These are phyloP conservation scores for Naganishia antarctica DNA, from an alignment of 768 basidiomycete genomes.

Conservation along the genomic window DNA sequence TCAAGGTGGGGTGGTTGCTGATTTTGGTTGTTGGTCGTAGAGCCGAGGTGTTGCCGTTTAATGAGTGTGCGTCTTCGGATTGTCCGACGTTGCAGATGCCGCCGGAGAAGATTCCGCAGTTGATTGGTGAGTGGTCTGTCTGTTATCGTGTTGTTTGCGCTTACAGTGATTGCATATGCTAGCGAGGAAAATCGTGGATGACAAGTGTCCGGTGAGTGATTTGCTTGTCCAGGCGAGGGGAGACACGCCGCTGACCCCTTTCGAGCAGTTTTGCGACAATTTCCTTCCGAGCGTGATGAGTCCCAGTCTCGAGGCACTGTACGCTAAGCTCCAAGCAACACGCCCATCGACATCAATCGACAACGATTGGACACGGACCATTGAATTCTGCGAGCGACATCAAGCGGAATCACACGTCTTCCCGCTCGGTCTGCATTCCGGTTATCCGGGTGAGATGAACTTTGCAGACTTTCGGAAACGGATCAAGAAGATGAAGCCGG, in stretches of 20 bases:
- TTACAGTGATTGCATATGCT: too few relatives aligned
- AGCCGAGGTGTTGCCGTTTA: neutral
- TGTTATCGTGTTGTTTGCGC: too few relatives aligned
- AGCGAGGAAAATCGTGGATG: constrained; percentile 14
- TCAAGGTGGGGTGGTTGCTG: neutral
- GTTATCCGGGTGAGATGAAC: constrained; percentile 34
- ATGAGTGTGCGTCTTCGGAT: neutral
- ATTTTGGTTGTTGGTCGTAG: neutral
- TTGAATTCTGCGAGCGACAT: constrained; percentile 40
- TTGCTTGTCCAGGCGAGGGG: neutral
- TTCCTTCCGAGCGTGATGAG: neutral
- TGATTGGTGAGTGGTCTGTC: constrained; percentile 12
- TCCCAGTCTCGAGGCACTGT: neutral
- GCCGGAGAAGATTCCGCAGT: constrained; percentile 7
- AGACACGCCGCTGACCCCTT: neutral
- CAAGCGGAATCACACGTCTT: constrained; percentile 35
- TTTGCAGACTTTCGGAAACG: constrained; percentile 1
- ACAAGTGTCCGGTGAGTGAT: constrained; percentile 12
- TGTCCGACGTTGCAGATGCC: constrained; percentile 16
- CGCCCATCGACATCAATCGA: neutral
- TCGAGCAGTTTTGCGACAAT: constrained; percentile 5
- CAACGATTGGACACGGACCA: constrained; percentile 28
- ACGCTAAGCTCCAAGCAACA: neutral
- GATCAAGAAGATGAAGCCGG: constrained; percentile 27
- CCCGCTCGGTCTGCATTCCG: constrained; percentile 35